Percentiles rank a stretch among this genome's conserved stretches.
Conservation (phyloP, 495 filamentous ascomycete genomes). For the Xylaria nigripes region DNA sequence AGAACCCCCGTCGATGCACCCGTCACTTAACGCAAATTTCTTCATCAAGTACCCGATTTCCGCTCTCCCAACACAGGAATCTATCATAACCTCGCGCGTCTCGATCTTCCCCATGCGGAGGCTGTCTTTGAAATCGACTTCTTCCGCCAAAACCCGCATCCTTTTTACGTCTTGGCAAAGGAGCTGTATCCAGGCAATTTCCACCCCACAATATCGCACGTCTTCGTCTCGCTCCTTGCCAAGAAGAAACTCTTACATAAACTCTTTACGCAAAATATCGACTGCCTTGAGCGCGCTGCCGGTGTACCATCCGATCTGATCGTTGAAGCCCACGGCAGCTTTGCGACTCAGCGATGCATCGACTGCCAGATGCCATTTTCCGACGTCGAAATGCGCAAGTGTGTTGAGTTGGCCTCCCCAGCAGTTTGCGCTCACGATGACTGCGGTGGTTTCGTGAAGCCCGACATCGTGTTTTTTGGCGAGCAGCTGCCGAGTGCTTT, state of each 20-base stretch:
- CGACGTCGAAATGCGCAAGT: constrained; percentile 59
- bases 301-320: constrained; percentile 75
- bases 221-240: constrained; percentile 64
- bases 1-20: neutral
- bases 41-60: constrained; percentile 61
- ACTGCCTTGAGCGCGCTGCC: constrained; percentile 82
- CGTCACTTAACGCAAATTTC: constrained; percentile 10
- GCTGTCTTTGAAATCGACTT: constrained; percentile 78
- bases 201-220: constrained; percentile 60
- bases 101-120: constrained; percentile 75
- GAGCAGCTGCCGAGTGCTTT: constrained; percentile 65
- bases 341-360: constrained; percentile 82
- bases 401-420: constrained; percentile 53
- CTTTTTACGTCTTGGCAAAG: constrained; percentile 85
- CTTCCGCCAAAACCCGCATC: constrained; percentile 73
- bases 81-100: constrained; percentile 73
- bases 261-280: constrained; percentile 96
- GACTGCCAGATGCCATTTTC: constrained; percentile 71
- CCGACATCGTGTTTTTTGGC: constrained; percentile 94
- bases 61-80: constrained; percentile 67
- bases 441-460: constrained; percentile 84
- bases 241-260: constrained; percentile 71
- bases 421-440: constrained; percentile 51
- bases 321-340: constrained; percentile 91
- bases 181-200: constrained; percentile 92